Evolutionary conservation across 2,329 filamentous ascomycete species (phyloP), one percentile per base, ranked within the genome.

Genomic region (Scytalidium lignicola): DNA sequence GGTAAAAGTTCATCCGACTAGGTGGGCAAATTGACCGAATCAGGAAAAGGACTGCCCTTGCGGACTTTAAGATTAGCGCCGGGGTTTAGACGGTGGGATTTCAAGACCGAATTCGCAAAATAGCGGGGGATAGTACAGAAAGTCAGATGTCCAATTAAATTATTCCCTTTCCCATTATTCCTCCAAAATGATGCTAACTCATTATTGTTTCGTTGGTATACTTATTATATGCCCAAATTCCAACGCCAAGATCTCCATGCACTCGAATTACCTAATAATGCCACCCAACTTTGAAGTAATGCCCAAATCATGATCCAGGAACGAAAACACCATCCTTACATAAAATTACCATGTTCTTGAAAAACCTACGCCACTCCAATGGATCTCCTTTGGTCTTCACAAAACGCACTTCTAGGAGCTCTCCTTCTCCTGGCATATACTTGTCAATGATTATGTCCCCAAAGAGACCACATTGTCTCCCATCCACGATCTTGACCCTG

Each of bases 341-440:
- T 52, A 92, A 74, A 55, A 95, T 75, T 23, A 88, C 88, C n/a
- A 96, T 80, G 67, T 90, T 91, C 71, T 99, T 99, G 75, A 99
- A 99, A 65, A 99, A 90, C 28, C 93, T 76, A 52, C 93, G 81
- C 93, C 95, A 99, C 72, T 97, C 92, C 44, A 99, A 71, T 4
- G 93, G 93, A 72, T 99, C 93, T 5, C 93, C 93, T 71, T 96
- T 96, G 47, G 88, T 79, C 71, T 99, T 99, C 57, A 95, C 80
- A 65, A 99, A 97, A 46, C 90, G 79, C 22, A 96, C 88, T 66
- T 96, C 91, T 20, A 91, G 76, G 26, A 92, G 68, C 52, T 87
- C 85, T 17, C 70, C 72, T 0, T 72, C 71, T 2, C 73, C 71
- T 55, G 85, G 75, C 40, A 68, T 65, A 63, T 80, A 80, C 67